Percentiles rank a stretch among this genome's conserved stretches.
phyloP scores from a whole-genome alignment of 1,139 yeast genomes.

The Saccharomyces hybrid region DNA sequence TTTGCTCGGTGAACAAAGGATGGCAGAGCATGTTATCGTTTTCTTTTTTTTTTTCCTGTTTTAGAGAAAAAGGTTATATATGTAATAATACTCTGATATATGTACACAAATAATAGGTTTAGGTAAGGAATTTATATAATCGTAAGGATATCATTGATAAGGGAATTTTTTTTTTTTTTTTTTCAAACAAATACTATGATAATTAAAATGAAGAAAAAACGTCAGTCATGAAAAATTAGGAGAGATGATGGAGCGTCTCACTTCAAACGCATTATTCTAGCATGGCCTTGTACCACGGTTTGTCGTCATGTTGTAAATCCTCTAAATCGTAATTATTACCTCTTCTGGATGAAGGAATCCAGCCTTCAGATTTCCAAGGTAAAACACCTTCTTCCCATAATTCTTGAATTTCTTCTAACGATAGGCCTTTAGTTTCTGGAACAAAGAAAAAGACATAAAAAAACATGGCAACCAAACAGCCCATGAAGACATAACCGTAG shows the following conservation, averaged over 20 bases:
- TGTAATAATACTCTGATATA: neutral
- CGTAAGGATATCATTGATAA: neutral
- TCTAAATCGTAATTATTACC: conserved; percentile 13
- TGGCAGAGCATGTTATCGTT: neutral
- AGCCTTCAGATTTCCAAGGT: conserved; percentile 40
- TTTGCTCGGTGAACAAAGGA: neutral
- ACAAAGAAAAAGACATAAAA: conserved; percentile 58
- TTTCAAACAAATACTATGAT: neutral
- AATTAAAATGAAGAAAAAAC: neutral
- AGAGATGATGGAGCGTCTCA: neutral
- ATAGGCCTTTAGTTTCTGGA: conserved; percentile 61
- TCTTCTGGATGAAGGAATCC: conserved; percentile 31
- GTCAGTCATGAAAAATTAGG: neutral
- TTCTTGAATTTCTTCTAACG: conserved; percentile 64
- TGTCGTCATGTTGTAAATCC: conserved; percentile 10
- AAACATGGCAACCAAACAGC: conserved; percentile 53
- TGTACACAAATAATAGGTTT: neutral
- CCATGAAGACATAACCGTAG: conserved; percentile 69
- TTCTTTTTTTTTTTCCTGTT: neutral
- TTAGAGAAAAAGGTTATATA: neutral
- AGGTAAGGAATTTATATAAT: neutral
- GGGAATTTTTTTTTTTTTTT: neutral
- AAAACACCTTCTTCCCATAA: conserved; percentile 38
- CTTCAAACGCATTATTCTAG: conserved; percentile 3
- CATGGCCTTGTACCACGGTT: conserved; percentile 21